phyloP scores from a whole-genome alignment of 164 flowering plant genomes.

The Euptelea pleiosperma region DNA sequence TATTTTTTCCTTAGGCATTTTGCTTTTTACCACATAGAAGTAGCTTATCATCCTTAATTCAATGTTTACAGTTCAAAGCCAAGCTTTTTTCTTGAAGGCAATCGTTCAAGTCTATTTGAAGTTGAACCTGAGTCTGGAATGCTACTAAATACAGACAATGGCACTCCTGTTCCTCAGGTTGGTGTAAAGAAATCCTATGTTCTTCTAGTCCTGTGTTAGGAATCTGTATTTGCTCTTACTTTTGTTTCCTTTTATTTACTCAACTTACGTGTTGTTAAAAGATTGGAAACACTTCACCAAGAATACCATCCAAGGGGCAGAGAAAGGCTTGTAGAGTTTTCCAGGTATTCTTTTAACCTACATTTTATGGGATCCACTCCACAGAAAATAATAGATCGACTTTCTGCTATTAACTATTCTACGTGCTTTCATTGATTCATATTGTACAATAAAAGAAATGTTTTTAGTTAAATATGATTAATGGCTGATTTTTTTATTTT shows the following conservation, averaged over 20 bases:
- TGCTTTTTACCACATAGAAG: neutral
- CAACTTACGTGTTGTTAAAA: constrained; percentile 16
- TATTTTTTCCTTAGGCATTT: neutral
- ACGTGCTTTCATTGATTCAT: no score
- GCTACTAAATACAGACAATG: constrained; percentile 90
- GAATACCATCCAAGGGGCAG: constrained; percentile 29
- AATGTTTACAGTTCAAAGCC: constrained; percentile 74
- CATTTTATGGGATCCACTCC: constrained; percentile 1
- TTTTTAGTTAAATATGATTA: no score
- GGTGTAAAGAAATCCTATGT: constrained; percentile 8
- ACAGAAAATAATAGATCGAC: neutral
- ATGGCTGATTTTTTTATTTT: constrained; percentile 1
- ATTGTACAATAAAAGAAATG: no score
- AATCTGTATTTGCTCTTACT: constrained; percentile 5
- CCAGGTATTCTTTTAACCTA: constrained; percentile 50
- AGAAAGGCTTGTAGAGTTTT: constrained; percentile 57
- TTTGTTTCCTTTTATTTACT: constrained; percentile 6
- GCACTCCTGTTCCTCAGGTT: constrained; percentile 85
- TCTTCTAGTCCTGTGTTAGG: neutral
- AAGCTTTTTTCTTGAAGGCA: constrained; percentile 84
- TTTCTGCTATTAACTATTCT: no score
- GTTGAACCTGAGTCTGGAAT: constrained; percentile 86
- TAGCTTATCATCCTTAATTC: neutral
- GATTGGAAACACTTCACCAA: constrained; percentile 58
- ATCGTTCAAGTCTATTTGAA: constrained; percentile 81